Conservation (phyloP, 1,139 yeast species). For the Suhomyces choctaworum region DNA sequence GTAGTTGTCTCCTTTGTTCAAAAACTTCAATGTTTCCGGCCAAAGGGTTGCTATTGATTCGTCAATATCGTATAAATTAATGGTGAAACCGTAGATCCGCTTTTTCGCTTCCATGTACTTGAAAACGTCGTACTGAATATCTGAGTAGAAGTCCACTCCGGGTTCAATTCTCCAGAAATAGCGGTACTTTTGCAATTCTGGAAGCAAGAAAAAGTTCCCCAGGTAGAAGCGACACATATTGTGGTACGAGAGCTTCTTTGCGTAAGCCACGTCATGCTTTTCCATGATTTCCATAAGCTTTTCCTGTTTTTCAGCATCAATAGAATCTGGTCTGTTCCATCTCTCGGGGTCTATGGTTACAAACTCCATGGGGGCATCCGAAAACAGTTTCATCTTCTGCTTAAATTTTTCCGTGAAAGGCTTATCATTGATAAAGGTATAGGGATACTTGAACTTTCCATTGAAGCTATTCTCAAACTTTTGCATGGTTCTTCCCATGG, state of each 20-base stretch:
- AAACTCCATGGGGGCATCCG: slow-evolving; percentile 57
- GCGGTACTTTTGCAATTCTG: slow-evolving; percentile 51
- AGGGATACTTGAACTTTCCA: slow-evolving; percentile 69
- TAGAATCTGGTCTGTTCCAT: slow-evolving; percentile 67
- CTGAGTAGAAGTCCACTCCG: slow-evolving; percentile 63
- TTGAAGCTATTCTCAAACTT: slow-evolving; percentile 68
- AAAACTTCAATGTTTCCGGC: slow-evolving; percentile 65
- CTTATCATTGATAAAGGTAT: slow-evolving; percentile 74
- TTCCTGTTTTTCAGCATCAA: slow-evolving; percentile 47
- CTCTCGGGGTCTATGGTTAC: slow-evolving; percentile 53
- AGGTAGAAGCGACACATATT: slow-evolving; percentile 79
- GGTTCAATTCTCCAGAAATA: slow-evolving; percentile 88
- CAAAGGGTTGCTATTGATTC: slow-evolving; percentile 62
- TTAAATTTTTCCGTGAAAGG: slow-evolving; percentile 63
- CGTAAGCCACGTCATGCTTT: slow-evolving; percentile 59
- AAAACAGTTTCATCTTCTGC: slow-evolving; percentile 34
- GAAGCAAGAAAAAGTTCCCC: slow-evolving; percentile 61
- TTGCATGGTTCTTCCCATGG: slow-evolving; percentile 52
- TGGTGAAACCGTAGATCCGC: slow-evolving; percentile 69
- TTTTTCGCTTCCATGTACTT: slow-evolving; percentile 65
- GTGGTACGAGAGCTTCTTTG: slow-evolving; percentile 63
- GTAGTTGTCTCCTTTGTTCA: slow-evolving; percentile 57
- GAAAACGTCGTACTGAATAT: slow-evolving; percentile 73
- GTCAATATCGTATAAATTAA: slow-evolving; percentile 67
- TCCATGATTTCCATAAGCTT: slow-evolving; percentile 41